Evolutionary conservation across 1,284 basidiomycete genomes (phyloP).

Genomic region (Pascua sp.): DNA sequence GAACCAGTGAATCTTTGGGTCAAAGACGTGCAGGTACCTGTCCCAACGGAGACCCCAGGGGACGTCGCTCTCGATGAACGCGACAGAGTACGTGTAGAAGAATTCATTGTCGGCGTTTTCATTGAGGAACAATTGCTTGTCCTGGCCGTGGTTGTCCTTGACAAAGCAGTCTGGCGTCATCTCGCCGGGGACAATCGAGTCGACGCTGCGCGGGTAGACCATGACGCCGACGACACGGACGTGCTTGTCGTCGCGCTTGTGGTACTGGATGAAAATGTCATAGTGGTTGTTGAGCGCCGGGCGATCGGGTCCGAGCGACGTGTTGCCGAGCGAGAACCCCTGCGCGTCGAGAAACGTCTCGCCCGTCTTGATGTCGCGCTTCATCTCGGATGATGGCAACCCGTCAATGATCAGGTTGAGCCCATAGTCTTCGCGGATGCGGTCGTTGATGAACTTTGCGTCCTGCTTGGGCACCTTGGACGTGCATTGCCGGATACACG

Average conservation of each 20-base stretch:
- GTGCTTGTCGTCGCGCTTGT: conserved; percentile 63
- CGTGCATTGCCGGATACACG: conserved; percentile 74
- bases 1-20: conserved; percentile 64
- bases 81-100: conserved; percentile 83
- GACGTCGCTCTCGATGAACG: conserved; percentile 81
- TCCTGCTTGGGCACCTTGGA: conserved; percentile 64
- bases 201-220: conserved; percentile 71
- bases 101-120: conserved; percentile 66
- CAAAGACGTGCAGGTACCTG: conserved; percentile 73
- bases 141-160: conserved; percentile 50
- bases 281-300: conserved; percentile 91
- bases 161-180: conserved; percentile 36
- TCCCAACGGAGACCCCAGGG: conserved; percentile 90
- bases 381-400: conserved; percentile 89
- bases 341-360: conserved; percentile 82
- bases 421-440: conserved; percentile 88
- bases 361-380: conserved; percentile 67
- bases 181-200: conserved; percentile 30
- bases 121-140: conserved; percentile 51
- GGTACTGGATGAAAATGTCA: conserved; percentile 62
- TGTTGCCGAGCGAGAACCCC: conserved; percentile 52
- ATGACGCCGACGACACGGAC: conserved; percentile 86
- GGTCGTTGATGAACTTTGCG: conserved; percentile 82
- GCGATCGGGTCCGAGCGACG: conserved; percentile 39
- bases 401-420: conserved; percentile 95